These are phyloP conservation scores for Sarocladiaceae sp. DNA, from an alignment of 2,329 filamentous ascomycete genomes.

Conservation along the genomic window DNA sequence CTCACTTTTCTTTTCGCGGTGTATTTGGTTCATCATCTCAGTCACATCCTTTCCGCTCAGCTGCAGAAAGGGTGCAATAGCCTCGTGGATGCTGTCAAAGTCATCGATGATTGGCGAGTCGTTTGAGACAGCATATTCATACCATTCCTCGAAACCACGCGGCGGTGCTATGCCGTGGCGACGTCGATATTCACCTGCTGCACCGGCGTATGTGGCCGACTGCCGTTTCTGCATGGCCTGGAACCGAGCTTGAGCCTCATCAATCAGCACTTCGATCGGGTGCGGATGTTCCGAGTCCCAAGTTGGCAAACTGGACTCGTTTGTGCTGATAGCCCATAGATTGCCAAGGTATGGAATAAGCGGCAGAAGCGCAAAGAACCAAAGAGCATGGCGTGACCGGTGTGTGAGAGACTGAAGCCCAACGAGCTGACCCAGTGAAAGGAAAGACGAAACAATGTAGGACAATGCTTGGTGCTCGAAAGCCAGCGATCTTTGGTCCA, in stretches of 20 bases:
- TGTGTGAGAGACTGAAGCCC: slow-evolving; percentile 23
- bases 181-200: slow-evolving; percentile 33
- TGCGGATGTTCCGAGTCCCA: slow-evolving; percentile 18
- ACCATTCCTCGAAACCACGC: slow-evolving; percentile 40
- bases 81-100: slow-evolving; percentile 36
- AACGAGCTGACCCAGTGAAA: slow-evolving; percentile 26
- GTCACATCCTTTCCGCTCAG: slow-evolving; percentile 28
- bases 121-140: slow-evolving; percentile 30
- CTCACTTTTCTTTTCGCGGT: slow-evolving; percentile 21
- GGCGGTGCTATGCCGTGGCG: slow-evolving; percentile 38
- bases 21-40: slow-evolving; percentile 20
- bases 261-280: slow-evolving; percentile 28
- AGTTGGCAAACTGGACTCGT: slow-evolving; percentile 11
- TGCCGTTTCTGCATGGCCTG: slow-evolving; percentile 26
- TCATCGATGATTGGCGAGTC: slow-evolving; percentile 43
- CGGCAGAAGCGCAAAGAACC: slow-evolving; percentile 23
- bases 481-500: slow-evolving; percentile 20
- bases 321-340: slow-evolving; percentile 16
- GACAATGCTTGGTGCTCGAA: slow-evolving; percentile 20
- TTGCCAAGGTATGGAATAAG: slow-evolving; percentile 25
- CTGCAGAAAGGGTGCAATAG: slow-evolving; percentile 33
- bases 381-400: slow-evolving; percentile 21
- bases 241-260: slow-evolving; percentile 23
- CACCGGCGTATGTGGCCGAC: slow-evolving; percentile 29
- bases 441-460: slow-evolving; percentile 20